Base-by-base conservation (phyloP, 257 asterid genomes). In the Marsdenia floribunda region DNA sequence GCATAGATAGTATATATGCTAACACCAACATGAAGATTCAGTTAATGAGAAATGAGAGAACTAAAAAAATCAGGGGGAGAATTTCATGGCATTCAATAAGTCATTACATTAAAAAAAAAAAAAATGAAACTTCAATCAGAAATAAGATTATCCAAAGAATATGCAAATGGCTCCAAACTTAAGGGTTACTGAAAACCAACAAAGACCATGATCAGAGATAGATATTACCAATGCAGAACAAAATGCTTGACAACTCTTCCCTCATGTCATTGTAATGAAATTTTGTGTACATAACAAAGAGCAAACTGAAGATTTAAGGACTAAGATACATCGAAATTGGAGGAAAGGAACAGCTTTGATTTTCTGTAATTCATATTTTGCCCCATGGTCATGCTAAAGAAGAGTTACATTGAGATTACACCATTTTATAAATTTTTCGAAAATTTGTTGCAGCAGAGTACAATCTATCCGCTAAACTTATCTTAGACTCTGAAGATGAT, bases 1-100 rank as follows among this genome's bases (percentile, higher is more conserved):
- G 22, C 26, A 40, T 16, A 66, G 40, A 7, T 37, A 46, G 24
- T 16, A 54, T 37, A 58, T 16, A 55, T 38, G 59, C 68, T 35
- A 71, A 66, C 2, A 52, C n/a, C 33, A 42, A 72, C 68, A 65
- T 72, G 63, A 40, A 19, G 40, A 18, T 53, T 58, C 47, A 57
- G 38, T 44, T 68, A 37, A n/a, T 52, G 57, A 52, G 26, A 67
- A 40, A 42, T 42, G 59, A 50, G 58, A 47, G 3, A 55, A 35
- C 37, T 19, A 6, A 75, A 75, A 29, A 0, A n/a, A 14, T 37
- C 16, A 66, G 52, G 29, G 21, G 37, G 4, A n/a, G 60, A 59
- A 46, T n/a, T 18, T 33, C 57, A 54, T 12, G 18, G 10, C 13
- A 46, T 26, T 44, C 54, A 46, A 13, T 40, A 42, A 55, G 55